Percentiles rank a stretch among this genome's conserved stretches.
Evolutionary conservation across 2,329 filamentous ascomycete genomes (phyloP).

Genomic region (Teratosphaeria nubilosa): DNA sequence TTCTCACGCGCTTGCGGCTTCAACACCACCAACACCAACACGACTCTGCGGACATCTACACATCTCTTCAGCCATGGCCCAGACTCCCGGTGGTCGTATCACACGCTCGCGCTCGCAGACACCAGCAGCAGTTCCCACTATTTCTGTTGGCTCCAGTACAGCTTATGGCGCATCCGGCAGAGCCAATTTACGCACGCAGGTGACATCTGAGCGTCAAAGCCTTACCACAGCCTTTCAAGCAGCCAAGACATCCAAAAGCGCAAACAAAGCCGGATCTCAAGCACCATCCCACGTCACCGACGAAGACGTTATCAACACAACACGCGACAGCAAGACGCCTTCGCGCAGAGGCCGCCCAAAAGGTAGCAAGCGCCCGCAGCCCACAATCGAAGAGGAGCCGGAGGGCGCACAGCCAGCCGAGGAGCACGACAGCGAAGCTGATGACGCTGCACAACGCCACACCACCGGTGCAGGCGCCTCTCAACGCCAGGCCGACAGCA

Average conservation of each 20-base stretch:
- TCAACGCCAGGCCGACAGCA: background rate
- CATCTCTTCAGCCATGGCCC: background rate
- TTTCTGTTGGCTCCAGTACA: constrained; percentile 4
- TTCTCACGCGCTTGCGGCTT: background rate
- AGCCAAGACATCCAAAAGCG: background rate
- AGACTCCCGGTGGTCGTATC: background rate
- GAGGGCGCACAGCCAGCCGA: background rate
- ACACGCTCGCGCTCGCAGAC: constrained; percentile 1
- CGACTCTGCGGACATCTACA: background rate
- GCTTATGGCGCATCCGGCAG: constrained; percentile 10
- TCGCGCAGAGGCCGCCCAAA: background rate
- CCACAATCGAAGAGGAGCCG: background rate
- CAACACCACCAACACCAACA: background rate
- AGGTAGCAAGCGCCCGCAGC: background rate
- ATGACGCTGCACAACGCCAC: background rate
- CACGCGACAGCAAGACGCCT: background rate
- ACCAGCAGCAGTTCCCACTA: constrained; percentile 5
- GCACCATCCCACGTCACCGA: background rate
- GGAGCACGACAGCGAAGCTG: background rate
- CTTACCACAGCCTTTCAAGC: background rate
- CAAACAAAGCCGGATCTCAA: background rate
- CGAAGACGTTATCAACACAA: background rate
- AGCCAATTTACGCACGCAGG: constrained; percentile 3
- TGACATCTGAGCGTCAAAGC: background rate
- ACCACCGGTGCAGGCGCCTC: background rate